Percentiles rank a stretch among this genome's conserved stretches.
phyloP scores from a whole-genome alignment of 345 rosid species.

The Hibiscus mutabilis region DNA sequence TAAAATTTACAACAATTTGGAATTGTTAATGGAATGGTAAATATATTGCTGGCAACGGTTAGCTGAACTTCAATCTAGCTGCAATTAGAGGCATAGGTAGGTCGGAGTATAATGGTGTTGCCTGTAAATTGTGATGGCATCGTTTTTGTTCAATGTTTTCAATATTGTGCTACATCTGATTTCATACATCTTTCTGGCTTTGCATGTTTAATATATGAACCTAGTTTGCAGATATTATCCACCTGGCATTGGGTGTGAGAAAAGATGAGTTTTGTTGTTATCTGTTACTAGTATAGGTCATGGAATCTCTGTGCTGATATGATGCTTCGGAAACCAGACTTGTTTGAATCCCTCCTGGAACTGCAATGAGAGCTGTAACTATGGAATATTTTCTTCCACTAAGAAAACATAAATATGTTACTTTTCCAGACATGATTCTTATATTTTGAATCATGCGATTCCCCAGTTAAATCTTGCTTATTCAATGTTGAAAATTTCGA shows the following conservation, averaged over 20 bases:
- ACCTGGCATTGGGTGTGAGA: not conserved
- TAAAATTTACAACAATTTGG: no score
- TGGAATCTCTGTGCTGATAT: not conserved
- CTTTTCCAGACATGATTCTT: not conserved
- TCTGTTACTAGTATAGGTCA: not conserved
- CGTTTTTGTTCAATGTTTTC: not conserved
- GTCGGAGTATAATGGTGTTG: not conserved
- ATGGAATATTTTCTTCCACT: not conserved
- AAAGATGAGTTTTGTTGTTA: not conserved
- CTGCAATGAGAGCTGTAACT: not conserved
- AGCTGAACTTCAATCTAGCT: not conserved
- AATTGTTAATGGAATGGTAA: not conserved
- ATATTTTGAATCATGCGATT: not conserved
- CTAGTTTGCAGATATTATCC: not conserved
- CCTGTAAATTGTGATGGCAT: not conserved
- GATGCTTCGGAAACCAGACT: not conserved
- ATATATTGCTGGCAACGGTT: not conserved
- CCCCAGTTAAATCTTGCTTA: not conserved
- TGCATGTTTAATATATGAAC: not conserved
- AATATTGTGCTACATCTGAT: not conserved
- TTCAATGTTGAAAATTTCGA: not conserved
- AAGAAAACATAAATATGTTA: not conserved
- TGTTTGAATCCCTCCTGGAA: not conserved
- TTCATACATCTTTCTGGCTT: not conserved
- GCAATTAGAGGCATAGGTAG: conserved; percentile 1